Evolutionary conservation across 495 filamentous ascomycete species (phyloP), one percentile per base, ranked within the genome.

Genomic region (Penicillium simplicissimum): DNA sequence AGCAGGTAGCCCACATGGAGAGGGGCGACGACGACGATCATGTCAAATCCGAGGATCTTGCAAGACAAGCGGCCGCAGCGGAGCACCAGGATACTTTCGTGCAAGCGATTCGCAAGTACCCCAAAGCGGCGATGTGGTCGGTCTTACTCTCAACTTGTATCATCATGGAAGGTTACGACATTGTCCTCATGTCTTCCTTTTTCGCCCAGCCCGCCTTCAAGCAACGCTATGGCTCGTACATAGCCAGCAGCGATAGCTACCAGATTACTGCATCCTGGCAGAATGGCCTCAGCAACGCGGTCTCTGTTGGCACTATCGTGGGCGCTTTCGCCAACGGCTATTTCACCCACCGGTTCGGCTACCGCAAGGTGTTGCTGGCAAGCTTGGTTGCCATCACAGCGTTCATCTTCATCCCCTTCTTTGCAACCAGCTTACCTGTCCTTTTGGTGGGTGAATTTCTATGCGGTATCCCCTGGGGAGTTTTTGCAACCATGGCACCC

Each of bases 331-430:
- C 77, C 2, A 81, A 81, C 59, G 82, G 80, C 4, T 81, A 74
- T 43, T 57, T 81, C 3, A 72, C 79, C 36, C 73, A 78, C 19
- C 73, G 64, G 15, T 79, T 65, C 45, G 82, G 82, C 0, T 76
- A 80, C 57, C 71, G 73, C 51, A 84, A 84, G 52, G 79, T 89
- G 2, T 69, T 88, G 51, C 79, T 88, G 67, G 87, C 85, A 52
- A 86, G 85, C 36, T 67, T 84, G 3, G 51, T 74, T 6, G 37
- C 74, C n/a, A 72, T 82, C 28, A 68, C 83, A 10, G 75, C 86
- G n/a, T 87, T 89, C 68, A 85, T 84, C 13, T 79, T 84, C 28
- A 81, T 91, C 61, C 85, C 87, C 66, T 90, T 90, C 73, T 88
- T 86, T 19, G 87, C 80, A 89, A 33, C 80, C 86, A 38, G 79